phyloP scores from a whole-genome alignment of 2,329 filamentous ascomycete genomes.

The Phaeoacremonium minimum region DNA sequence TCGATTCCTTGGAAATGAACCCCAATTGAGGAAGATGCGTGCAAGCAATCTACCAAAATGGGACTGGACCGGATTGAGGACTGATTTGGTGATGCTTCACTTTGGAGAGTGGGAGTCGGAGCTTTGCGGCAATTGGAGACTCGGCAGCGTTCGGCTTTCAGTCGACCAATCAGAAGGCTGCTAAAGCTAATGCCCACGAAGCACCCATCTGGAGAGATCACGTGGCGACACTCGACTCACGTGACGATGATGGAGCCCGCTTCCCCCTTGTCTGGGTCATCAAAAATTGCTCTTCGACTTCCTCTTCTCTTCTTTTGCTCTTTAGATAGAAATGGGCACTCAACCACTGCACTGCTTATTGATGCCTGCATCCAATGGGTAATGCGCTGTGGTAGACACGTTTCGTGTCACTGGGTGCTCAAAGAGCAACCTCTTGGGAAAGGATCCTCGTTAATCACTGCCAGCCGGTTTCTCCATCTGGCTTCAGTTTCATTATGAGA shows the following conservation, averaged over 20 bases:
- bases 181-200: slow-evolving; percentile 13
- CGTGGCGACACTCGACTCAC: slow-evolving; percentile 6
- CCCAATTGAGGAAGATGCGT: no score
- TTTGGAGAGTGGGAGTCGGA: no score
- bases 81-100: no score
- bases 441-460: slow-evolving; percentile 56
- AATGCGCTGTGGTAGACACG: slow-evolving; percentile 14
- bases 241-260: no score
- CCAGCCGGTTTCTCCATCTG: slow-evolving; percentile 43
- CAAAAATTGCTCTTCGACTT: slow-evolving; percentile 3
- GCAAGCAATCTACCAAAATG: no score
- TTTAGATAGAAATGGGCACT: slow-evolving; percentile 50
- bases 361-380: slow-evolving; percentile 15
- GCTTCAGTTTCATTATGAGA: slow-evolving; percentile 55
- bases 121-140: slow-evolving; percentile 35
- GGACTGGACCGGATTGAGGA: no score
- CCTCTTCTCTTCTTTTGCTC: slow-evolving; percentile 24
- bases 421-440: slow-evolving; percentile 36
- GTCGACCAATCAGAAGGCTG: slow-evolving; percentile 10
- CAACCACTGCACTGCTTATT: slow-evolving; percentile 25
- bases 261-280: no score
- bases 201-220: slow-evolving; percentile 9
- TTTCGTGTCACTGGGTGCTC: slow-evolving; percentile 28
- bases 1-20: no score
- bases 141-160: slow-evolving; percentile 8